Evolutionary conservation across 2,329 filamentous ascomycete genomes (phyloP).

Genomic region (Exophiala spinifera): DNA sequence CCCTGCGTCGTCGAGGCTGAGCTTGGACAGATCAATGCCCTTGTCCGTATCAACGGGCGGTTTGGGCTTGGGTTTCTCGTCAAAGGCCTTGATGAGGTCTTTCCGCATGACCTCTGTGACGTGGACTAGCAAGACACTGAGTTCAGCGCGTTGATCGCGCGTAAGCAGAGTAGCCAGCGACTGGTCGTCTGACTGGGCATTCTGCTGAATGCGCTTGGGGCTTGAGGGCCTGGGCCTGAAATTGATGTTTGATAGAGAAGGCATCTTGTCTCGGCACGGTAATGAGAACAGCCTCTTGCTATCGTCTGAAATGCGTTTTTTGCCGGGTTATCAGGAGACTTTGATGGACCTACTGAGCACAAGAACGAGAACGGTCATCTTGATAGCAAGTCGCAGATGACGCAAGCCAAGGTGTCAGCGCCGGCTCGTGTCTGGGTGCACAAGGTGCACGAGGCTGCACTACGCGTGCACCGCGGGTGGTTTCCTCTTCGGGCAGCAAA

Average conservation of each 20-base stretch:
- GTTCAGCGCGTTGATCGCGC: conserved; percentile 40
- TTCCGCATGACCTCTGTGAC: conserved; percentile 41
- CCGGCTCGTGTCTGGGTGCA: too few species aligned
- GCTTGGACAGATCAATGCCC: conserved; percentile 9
- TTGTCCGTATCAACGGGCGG: conserved; percentile 19
- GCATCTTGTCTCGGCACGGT: not conserved
- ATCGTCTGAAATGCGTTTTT: too few species aligned
- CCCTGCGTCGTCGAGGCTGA: conserved; percentile 5
- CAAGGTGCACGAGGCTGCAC: too few species aligned
- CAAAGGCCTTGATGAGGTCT: conserved; percentile 35
- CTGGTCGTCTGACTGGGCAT: conserved; percentile 24
- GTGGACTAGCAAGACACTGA: conserved; percentile 40
- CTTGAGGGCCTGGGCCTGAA: not conserved
- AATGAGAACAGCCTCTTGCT: too few species aligned
- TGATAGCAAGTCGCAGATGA: too few species aligned
- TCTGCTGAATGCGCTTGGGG: not conserved
- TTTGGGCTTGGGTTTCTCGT: conserved; percentile 26
- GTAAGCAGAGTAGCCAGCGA: conserved; percentile 42
- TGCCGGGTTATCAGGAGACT: too few species aligned
- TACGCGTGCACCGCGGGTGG: too few species aligned
- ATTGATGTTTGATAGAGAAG: not conserved
- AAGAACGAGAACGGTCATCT: too few species aligned
- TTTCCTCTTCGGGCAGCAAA: too few species aligned
- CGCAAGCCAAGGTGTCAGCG: too few species aligned
- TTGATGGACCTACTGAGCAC: too few species aligned